Evolutionary conservation across 1,284 basidiomycete species (phyloP), one percentile per base, ranked within the genome.

Genomic region (Exobasidium rhododendri): DNA sequence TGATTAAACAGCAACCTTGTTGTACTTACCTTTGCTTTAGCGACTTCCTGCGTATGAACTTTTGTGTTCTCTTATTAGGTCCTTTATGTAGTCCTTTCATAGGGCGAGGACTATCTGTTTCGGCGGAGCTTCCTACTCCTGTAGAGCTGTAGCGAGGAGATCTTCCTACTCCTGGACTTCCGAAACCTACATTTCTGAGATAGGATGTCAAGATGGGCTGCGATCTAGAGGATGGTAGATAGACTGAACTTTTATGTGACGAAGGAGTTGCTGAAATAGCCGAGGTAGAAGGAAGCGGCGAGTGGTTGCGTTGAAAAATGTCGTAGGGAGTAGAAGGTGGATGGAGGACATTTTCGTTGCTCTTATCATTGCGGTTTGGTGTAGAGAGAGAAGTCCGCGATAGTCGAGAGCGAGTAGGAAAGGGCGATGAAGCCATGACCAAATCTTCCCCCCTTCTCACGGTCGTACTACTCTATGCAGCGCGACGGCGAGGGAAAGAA

Each of bases 11-110:
- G n/a, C n/a, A n/a, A n/a, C n/a, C n/a, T n/a, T n/a, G n/a, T n/a
- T n/a, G n/a, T n/a, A 17, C 56, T 55, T 5, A 57, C 56, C 43
- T 59, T 26, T 59, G 58, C 31, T 22, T 24, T 10, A 59, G 6
- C 13, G 58, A 52, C 28, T 51, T 59, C 17, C 45, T 59, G 20
- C 58, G 20, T 2, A 59, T 22, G 20, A 59, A 59, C 22, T 26
- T 50, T 24, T 4, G 4, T 13, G 47, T 50, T 50, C 20, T 20
- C 22, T 50, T 50, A 3, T 13, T n/a, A 4, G 47, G n/a, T 50
- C 13, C n/a, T 28, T 24, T 4, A 24, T 50, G 47, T 20, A 14
- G 47, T 24, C 26, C 47, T 2, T 24, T 50, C 2, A 26, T 2
- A 26, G 47, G 14, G 13, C 26, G 20, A 20, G 35, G 35, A 17